Base-by-base conservation (phyloP, 345 rosid species). In the Salix exigua region DNA sequence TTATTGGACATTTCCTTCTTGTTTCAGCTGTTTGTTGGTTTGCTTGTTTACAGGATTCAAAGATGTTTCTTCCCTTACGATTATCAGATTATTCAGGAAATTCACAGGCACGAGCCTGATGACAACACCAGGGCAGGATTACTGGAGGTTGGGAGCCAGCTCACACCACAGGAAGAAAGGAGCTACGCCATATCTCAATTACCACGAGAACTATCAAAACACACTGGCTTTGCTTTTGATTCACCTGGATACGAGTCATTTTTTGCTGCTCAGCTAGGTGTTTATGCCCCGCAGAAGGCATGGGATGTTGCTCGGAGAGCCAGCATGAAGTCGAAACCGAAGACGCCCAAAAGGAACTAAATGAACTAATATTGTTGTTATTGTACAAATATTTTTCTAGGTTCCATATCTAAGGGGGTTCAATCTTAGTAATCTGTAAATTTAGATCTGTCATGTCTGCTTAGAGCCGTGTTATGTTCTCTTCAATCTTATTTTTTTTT, bases 291-390 rank as follows among this genome's bases (percentile, higher is more conserved):
- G 2, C 97, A 92, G 40, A 96, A 91, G 87, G 91, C 98, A 30
- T 96, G 99, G 98, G 99, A 96, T 87, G 99, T 96, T 63, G 96
- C 93, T 25, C 82, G 96, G 73, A 88, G 99, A 89, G 99, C 98
- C 58, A 89, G 97, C 82, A 84, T 88, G 93, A 88, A 77, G 83
- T 78, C 94, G 21, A 83, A 84, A 78, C 89, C 89, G 0, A 94
- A 88, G 78, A 48, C 61, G 72, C 83, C 82, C 19, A 85, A 84
- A 83, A 88, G 66, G 68, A 71, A 74, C 64, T 77, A 63, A 73
- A 26, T 26, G 17, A 23, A 26, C 40, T 16, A 33, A 40, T 64
- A 28, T 68, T 37, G 19, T 16, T 62, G 42, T 68, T 46, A 18
- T 3, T 73, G 78, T 64, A 35, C 37, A 65, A 62, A 74, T n/a